Conservation (phyloP, 1,139 yeast species). For the Hemisphaericaspora xylanilytica region DNA sequence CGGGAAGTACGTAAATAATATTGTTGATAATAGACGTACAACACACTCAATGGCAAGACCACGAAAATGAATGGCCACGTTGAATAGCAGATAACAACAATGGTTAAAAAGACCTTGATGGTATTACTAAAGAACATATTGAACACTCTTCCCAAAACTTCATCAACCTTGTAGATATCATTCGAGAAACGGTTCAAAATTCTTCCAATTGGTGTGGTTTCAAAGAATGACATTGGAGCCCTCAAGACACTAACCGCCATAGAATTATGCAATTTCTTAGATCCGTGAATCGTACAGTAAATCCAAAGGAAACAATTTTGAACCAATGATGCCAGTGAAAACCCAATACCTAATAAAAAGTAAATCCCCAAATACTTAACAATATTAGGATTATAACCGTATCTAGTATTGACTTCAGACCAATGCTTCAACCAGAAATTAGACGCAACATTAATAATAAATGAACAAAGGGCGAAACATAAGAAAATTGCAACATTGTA, state of each 20-base stretch:
- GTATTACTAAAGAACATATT: constrained; percentile 75
- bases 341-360: constrained; percentile 65
- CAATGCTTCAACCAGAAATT: constrained; percentile 95
- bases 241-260: constrained; percentile 82
- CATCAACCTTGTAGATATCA: constrained; percentile 92
- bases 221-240: constrained; percentile 97
- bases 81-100: constrained; percentile 77
- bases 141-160: constrained; percentile 79
- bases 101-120: constrained; percentile 74
- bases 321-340: constrained; percentile 56
- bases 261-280: constrained; percentile 67
- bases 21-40: constrained; percentile 83
- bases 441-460: constrained; percentile 51
- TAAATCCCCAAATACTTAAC: constrained; percentile 72
- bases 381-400: constrained; percentile 71
- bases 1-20: constrained; percentile 88
- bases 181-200: constrained; percentile 90
- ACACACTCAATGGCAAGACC: constrained; percentile 64
- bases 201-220: constrained; percentile 95
- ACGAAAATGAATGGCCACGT: constrained; percentile 85
- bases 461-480: constrained; percentile 49
- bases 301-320: constrained; percentile 79
- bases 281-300: constrained; percentile 81
- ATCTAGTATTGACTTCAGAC: constrained; percentile 81
- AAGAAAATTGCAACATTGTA: constrained; percentile 59